Conservation (phyloP, 2,329 filamentous ascomycete genomes). For the Colletotrichum scovillei region DNA sequence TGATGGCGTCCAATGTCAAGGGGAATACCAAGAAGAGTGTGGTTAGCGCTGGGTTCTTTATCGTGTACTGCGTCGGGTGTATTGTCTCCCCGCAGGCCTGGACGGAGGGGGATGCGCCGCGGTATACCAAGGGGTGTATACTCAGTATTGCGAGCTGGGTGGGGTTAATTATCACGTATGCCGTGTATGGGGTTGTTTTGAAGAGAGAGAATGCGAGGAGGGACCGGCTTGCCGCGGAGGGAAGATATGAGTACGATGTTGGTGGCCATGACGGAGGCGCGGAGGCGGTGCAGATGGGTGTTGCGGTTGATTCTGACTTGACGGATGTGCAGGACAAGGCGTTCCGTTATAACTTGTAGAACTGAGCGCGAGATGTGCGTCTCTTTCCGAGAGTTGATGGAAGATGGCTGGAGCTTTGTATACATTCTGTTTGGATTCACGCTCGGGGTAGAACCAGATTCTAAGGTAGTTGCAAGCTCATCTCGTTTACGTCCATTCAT, state of each 20-base stretch:
- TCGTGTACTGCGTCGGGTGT: conserved; percentile 41
- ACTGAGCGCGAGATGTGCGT: background rate
- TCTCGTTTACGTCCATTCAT: no score
- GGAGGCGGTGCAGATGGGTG: conserved; percentile 16
- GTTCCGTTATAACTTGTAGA: conserved; percentile 40
- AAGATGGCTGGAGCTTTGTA: no score
- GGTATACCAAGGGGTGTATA: conserved; percentile 39
- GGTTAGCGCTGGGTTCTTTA: conserved; percentile 41
- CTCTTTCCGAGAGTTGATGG: no score
- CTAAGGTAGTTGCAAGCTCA: no score
- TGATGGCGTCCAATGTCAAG: conserved; percentile 44
- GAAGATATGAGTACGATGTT: conserved; percentile 11
- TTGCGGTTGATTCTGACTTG: conserved; percentile 37
- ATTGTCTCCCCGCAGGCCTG: conserved; percentile 41
- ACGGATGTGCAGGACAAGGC: conserved; percentile 40
- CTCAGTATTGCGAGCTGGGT: conserved; percentile 37
- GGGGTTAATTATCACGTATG: conserved; percentile 26
- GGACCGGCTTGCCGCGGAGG: background rate
- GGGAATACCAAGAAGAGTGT: conserved; percentile 44
- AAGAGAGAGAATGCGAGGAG: conserved; percentile 16
- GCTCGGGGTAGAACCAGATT: no score
- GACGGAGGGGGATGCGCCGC: conserved; percentile 38
- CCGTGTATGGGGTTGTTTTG: background rate
- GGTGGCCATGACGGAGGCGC: background rate
- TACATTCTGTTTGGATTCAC: no score